Evolutionary conservation across 768 basidiomycete species (phyloP).

Genomic region (Leccinum boreale): DNA sequence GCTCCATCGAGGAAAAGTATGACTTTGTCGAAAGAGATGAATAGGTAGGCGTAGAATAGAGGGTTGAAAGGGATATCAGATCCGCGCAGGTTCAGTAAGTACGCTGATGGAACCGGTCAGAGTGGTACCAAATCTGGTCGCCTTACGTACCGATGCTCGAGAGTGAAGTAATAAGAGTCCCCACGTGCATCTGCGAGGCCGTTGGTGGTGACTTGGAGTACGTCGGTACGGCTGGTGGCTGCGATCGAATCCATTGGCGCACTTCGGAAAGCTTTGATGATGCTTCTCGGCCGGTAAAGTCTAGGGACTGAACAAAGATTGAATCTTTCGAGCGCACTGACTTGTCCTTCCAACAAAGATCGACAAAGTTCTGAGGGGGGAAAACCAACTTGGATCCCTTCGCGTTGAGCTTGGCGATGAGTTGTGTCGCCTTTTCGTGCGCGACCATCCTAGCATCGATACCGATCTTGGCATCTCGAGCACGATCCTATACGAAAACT

Average conservation of each 20-base stretch:
- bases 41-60: slow-evolving; percentile 85
- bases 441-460: slow-evolving; percentile 84
- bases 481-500: slow-evolving; percentile 34
- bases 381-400: slow-evolving; percentile 68
- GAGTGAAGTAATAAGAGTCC: slow-evolving; percentile 65
- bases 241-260: slow-evolving; percentile 63
- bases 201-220: slow-evolving; percentile 64
- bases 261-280: slow-evolving; percentile 66
- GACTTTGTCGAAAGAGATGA: slow-evolving; percentile 57
- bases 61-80: slow-evolving; percentile 91
- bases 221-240: slow-evolving; percentile 56
- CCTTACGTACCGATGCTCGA: slow-evolving; percentile 60
- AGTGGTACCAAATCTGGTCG: neutral
- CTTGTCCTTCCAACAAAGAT: slow-evolving; percentile 77
- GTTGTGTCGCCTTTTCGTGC: slow-evolving; percentile 60
- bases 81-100: slow-evolving; percentile 85
- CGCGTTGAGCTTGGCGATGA: slow-evolving; percentile 53
- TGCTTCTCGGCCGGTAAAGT: slow-evolving; percentile 69
- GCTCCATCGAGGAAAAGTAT: slow-evolving; percentile 73
- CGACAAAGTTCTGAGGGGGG: slow-evolving; percentile 81
- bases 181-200: slow-evolving; percentile 59
- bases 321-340: slow-evolving; percentile 64
- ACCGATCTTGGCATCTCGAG: slow-evolving; percentile 55
- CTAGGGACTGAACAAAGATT: slow-evolving; percentile 64
- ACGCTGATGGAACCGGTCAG: slow-evolving; percentile 48